Evolutionary conservation across 345 rosid genomes (phyloP).

Genomic region (Gossypium arboreum): DNA sequence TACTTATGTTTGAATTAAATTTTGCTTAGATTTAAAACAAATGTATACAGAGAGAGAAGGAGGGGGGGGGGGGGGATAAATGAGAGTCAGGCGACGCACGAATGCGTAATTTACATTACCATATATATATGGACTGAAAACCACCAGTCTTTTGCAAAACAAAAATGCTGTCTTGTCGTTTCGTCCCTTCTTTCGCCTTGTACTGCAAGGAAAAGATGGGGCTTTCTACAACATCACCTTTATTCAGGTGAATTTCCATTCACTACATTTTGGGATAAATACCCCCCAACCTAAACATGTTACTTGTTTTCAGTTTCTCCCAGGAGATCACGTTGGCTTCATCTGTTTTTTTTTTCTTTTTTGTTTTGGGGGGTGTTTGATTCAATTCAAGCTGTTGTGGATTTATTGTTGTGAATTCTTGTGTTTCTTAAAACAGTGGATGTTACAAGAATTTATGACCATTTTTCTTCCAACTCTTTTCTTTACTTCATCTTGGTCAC

Average conservation of each 20-base stretch:
- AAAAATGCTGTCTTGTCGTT: neutral
- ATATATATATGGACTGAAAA: neutral
- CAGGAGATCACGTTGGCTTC: neutral
- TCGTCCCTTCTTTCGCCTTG: neutral
- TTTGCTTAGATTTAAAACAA: too few species aligned
- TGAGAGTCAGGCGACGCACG: neutral
- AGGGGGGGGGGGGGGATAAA: neutral
- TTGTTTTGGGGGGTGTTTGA: neutral
- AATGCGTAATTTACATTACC: neutral
- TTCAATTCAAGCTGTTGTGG: neutral
- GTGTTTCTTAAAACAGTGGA: neutral
- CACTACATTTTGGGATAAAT: neutral
- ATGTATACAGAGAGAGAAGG: too few species aligned
- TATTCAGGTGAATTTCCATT: neutral
- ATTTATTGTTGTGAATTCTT: neutral
- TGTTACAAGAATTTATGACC: neutral
- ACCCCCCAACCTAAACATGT: neutral
- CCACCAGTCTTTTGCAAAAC: neutral
- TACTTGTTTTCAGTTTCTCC: neutral
- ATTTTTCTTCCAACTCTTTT: neutral
- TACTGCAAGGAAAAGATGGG: neutral
- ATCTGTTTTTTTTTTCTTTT: neutral
- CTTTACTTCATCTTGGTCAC: neutral
- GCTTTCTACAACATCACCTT: neutral
- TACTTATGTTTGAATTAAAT: too few species aligned